Base-by-base conservation (phyloP, 768 basidiomycete genomes). In the Mycena crocata region DNA sequence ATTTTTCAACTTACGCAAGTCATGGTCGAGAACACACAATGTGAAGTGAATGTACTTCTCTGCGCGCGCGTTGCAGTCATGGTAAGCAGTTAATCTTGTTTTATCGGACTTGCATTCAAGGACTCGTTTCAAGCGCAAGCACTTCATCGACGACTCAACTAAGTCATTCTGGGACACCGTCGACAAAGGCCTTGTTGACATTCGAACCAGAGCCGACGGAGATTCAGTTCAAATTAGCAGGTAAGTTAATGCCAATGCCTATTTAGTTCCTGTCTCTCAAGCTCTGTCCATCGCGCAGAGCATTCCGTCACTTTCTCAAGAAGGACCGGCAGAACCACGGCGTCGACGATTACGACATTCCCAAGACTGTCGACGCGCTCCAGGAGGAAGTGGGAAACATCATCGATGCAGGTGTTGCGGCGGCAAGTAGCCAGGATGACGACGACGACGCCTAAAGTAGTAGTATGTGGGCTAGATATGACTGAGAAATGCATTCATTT, bases 271-370 rank as follows among this genome's bases (percentile, higher is more conserved):
- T 45, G n/a, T 44, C 31, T 45, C 13, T 3, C n/a, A 17, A 10
- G 32, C 30, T 12, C 46, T 48, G 46, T 28, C 24, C 30, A 13
- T 5, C 5, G 24, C 26, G 13, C 50, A 55, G 54, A 37, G 54
- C 54, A 37, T 55, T 54, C 31, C 12, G 40, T 13, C 39, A 17
- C 5, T 23, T 39, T 28, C 46, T 59, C 26, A 28, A 31, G 46
- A 48, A 45, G n/a, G 57, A 59, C 57, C 40, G 42, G 15, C 32
- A 14, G 32, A 24, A 44, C 44, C 56, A 57, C 42, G 56, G 56
- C 13, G 37, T 58, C 23, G 31, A 58, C 32, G 34, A 58, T 23
- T 58, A 58, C 57, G 37, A 34, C 57, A 58, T 58, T 31, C 57
- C 57, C 57, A 35, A 48, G 10, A 24, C 19, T 10, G 45, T 35